phyloP scores from a whole-genome alignment of 2,329 filamentous ascomycete species.

The Paraphaeosphaeria sporulosa region DNA sequence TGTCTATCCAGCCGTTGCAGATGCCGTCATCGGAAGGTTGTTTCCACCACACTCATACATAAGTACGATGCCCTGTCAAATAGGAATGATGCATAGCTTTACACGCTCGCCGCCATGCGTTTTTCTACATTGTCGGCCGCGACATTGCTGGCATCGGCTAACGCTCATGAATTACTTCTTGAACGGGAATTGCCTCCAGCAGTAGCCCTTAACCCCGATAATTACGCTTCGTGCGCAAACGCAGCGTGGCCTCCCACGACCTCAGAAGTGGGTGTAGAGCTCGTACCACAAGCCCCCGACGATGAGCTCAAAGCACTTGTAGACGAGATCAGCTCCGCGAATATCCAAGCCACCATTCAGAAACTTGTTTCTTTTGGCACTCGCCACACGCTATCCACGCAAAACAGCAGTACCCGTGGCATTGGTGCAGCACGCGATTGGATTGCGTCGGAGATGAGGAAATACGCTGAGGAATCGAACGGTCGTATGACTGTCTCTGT shows the following conservation, averaged over 20 bases:
- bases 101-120: constrained; percentile 28
- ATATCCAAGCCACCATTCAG: constrained; percentile 60
- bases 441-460: constrained; percentile 60
- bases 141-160: constrained; percentile 27
- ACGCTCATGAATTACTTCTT: constrained; percentile 36
- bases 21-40: constrained; percentile 13
- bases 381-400: constrained; percentile 63
- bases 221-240: constrained; percentile 43
- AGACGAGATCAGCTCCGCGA: constrained; percentile 49
- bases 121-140: constrained; percentile 18
- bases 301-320: constrained; percentile 51
- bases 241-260: constrained; percentile 51
- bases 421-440: constrained; percentile 66
- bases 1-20: background rate
- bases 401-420: constrained; percentile 60
- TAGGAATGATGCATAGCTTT: background rate
- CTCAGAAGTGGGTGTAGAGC: constrained; percentile 44
- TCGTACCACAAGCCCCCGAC: constrained; percentile 52
- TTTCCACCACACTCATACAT: constrained; percentile 5
- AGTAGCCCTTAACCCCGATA: constrained; percentile 41
- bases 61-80: background rate
- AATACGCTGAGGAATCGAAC: constrained; percentile 57
- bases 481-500: constrained; percentile 61
- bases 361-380: constrained; percentile 66
- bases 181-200: constrained; percentile 37